Evolutionary conservation across 305 asterid species (phyloP).

Genomic region (Nicotiana rustica): DNA sequence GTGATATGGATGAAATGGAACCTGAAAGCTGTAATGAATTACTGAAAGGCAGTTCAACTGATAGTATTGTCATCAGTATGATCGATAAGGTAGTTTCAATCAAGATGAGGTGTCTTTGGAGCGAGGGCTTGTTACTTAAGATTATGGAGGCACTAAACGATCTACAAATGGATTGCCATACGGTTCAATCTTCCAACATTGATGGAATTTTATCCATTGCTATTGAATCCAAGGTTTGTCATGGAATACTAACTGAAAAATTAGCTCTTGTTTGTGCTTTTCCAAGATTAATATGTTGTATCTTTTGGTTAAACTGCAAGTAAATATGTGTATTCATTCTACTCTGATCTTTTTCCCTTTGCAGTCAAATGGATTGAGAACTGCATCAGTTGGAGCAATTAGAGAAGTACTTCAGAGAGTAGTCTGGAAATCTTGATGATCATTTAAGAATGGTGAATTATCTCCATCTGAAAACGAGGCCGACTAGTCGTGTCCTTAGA

Average conservation of each 20-base stretch:
- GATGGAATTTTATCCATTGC: slow-evolving; percentile 68
- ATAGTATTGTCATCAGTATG: slow-evolving; percentile 56
- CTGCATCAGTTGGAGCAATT: slow-evolving; percentile 20
- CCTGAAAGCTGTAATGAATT: slow-evolving; percentile 44
- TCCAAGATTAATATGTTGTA: slow-evolving; percentile 2
- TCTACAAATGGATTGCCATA: slow-evolving; percentile 62
- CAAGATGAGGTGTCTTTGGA: slow-evolving; percentile 71
- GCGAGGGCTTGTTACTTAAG: slow-evolving; percentile 57
- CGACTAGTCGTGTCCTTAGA: background rate
- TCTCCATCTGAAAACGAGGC: slow-evolving; percentile 11
- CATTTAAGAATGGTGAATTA: slow-evolving; percentile 25
- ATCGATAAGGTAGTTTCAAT: slow-evolving; percentile 60
- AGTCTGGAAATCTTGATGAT: slow-evolving; percentile 32
- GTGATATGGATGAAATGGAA: slow-evolving; percentile 53
- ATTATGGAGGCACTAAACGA: slow-evolving; percentile 62
- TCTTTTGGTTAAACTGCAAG: background rate
- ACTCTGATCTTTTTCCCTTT: background rate
- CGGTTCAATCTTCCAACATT: slow-evolving; percentile 64
- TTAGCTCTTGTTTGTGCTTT: background rate
- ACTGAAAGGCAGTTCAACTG: slow-evolving; percentile 51
- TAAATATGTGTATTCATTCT: background rate
- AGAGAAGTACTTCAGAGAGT: slow-evolving; percentile 33
- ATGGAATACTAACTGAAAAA: background rate
- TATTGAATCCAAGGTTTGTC: slow-evolving; percentile 75
- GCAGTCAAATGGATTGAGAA: slow-evolving; percentile 28